A percentile compares a stretch with the other conserved stretches of the same genome.
phyloP scores from a whole-genome alignment of 768 basidiomycete genomes.

The Leccinum longicurvipes region DNA sequence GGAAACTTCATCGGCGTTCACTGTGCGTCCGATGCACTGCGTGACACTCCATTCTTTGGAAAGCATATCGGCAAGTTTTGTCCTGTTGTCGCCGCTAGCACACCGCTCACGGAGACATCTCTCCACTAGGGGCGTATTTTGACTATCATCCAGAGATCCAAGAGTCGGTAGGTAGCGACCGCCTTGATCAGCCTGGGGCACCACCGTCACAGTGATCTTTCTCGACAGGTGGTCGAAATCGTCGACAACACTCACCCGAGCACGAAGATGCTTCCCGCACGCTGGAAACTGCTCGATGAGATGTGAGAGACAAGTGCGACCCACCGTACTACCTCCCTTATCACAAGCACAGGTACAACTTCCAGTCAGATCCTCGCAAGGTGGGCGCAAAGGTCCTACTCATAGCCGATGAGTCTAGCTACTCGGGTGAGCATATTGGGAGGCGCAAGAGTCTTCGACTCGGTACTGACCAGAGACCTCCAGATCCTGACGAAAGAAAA shows the following conservation, averaged over 20 bases:
- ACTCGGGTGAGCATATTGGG: constrained; percentile 44
- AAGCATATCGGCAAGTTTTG: constrained; percentile 48
- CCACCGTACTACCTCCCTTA: constrained; percentile 8
- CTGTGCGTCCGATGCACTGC: constrained; percentile 58
- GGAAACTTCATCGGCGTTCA: constrained; percentile 73
- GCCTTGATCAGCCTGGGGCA: background rate
- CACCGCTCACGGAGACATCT: background rate
- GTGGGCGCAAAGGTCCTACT: constrained; percentile 63
- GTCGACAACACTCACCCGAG: constrained; percentile 59
- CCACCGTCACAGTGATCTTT: background rate
- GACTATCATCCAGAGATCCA: constrained; percentile 69
- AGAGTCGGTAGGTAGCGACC: constrained; percentile 47
- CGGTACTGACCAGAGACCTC: background rate
- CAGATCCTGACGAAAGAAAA: constrained; percentile 34
- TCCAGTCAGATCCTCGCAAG: constrained; percentile 64
- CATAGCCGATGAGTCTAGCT: constrained; percentile 62
- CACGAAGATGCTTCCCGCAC: constrained; percentile 48
- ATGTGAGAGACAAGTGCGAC: constrained; percentile 40
- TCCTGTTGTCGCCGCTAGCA: background rate
- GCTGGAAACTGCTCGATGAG: constrained; percentile 57
- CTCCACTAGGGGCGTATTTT: constrained; percentile 54
- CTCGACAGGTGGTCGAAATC: constrained; percentile 53
- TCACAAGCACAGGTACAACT: constrained; percentile 54
- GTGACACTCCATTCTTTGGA: constrained; percentile 54
- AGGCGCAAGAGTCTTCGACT: background rate